A percentile compares a stretch with the other conserved stretches of the same genome.
Evolutionary conservation across 2,329 filamentous ascomycete species (phyloP).

Genomic region (Aspergillus caelatus): DNA sequence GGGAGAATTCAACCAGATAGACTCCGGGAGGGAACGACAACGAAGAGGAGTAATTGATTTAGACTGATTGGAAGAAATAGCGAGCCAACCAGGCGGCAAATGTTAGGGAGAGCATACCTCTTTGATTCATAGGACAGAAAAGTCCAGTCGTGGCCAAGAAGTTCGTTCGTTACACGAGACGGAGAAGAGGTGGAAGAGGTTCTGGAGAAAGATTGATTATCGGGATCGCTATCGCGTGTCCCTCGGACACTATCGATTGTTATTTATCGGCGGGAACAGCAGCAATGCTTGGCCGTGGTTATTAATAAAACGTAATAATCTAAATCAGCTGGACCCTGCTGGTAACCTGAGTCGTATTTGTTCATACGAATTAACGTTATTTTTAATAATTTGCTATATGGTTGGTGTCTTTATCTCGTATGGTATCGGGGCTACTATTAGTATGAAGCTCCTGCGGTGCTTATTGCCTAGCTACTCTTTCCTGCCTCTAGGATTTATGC

Average conservation of each 20-base stretch:
- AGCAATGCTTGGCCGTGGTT: slow-evolving; percentile 14
- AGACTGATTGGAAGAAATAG: not conserved
- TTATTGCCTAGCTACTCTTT: not conserved
- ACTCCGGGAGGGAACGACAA: not conserved
- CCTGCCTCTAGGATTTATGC: slow-evolving; percentile 8
- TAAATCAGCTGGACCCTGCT: not conserved
- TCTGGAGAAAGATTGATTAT: slow-evolving; percentile 13
- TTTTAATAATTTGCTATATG: not conserved
- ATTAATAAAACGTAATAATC: not conserved
- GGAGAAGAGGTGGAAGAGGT: not conserved
- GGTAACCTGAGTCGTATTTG: not conserved
- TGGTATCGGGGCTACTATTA: not conserved
- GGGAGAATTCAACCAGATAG: not conserved
- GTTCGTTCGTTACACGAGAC: slow-evolving; percentile 10
- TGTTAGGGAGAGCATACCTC: not conserved
- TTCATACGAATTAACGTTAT: not conserved
- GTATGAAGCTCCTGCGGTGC: not conserved
- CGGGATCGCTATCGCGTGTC: slow-evolving; percentile 19
- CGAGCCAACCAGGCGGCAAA: not conserved
- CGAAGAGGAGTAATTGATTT: not conserved
- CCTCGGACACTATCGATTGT: slow-evolving; percentile 22
- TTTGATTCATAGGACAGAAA: not conserved
- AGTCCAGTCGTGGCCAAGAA: not conserved
- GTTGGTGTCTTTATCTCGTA: not conserved
- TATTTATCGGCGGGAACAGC: slow-evolving; percentile 20